Conservation (phyloP, 2,329 filamentous ascomycete species). For the Colletotrichum phormii region DNA sequence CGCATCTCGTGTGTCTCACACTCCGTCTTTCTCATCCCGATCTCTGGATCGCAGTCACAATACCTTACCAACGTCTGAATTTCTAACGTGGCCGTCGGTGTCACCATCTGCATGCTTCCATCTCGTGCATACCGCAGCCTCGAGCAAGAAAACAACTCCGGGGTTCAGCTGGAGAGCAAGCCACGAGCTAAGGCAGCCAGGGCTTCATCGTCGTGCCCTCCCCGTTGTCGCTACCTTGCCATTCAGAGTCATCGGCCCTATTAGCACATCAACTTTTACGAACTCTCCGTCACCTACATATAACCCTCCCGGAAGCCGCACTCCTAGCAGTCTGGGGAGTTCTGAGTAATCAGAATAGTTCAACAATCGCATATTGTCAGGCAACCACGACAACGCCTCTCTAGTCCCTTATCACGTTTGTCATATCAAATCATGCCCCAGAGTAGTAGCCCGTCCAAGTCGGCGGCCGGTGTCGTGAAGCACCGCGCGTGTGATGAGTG, state of each 20-base stretch:
- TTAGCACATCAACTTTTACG: not conserved
- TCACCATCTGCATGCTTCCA: conserved; percentile 26
- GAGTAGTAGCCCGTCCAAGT: conserved; percentile 30
- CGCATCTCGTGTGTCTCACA: conserved; percentile 7
- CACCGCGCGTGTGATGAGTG: conserved; percentile 76
- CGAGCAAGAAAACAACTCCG: conserved; percentile 14
- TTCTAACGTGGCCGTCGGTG: conserved; percentile 11
- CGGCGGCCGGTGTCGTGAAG: conserved; percentile 52
- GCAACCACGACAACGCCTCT: conserved; percentile 20
- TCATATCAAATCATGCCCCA: conserved; percentile 32
- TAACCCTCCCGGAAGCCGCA: conserved; percentile 18
- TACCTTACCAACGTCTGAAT: conserved; percentile 1
- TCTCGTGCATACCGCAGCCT: conserved; percentile 14
- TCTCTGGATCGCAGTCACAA: not conserved
- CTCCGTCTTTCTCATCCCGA: conserved; percentile 2
- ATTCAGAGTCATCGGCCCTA: not conserved
- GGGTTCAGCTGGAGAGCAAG: conserved; percentile 32
- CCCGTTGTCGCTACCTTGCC: conserved; percentile 9
- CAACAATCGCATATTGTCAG: conserved; percentile 16
- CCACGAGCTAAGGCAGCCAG: conserved; percentile 17
- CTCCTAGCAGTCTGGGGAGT: conserved; percentile 18
- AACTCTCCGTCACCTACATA: conserved; percentile 20
- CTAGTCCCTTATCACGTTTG: not conserved
- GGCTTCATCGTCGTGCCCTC: conserved; percentile 10
- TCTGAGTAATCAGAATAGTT: conserved; percentile 27